Conservation (phyloP, 2,329 filamentous ascomycete genomes). For the Chrysoporthe deuterocubensis region DNA sequence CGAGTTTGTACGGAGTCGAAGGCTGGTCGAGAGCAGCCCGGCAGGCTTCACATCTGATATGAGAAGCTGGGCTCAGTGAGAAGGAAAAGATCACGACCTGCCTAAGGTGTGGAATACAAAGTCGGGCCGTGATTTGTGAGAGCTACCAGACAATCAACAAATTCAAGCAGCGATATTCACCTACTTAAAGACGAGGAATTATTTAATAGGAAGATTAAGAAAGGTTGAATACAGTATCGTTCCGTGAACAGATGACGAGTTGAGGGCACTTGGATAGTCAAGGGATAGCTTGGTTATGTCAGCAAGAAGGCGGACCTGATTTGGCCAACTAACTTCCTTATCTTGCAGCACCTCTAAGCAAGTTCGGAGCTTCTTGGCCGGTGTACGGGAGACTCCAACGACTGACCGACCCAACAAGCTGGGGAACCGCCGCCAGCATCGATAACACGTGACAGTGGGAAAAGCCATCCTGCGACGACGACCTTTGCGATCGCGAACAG, state of each 20-base stretch:
- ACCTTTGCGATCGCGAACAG: slow-evolving; percentile 23
- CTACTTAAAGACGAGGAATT: neutral
- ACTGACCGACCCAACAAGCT: slow-evolving; percentile 7
- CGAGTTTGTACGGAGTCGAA: too few species aligned
- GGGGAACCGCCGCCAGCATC: slow-evolving; percentile 7
- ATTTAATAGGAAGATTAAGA: neutral
- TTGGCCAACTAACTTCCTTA: neutral
- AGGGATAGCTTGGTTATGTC: neutral
- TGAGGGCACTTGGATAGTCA: neutral
- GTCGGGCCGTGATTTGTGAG: too few species aligned
- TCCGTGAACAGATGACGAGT: neutral
- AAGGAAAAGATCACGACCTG: too few species aligned
- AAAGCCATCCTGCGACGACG: slow-evolving; percentile 26
- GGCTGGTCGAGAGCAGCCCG: too few species aligned
- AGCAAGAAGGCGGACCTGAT: neutral
- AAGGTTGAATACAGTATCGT: neutral
- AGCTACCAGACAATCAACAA: neutral
- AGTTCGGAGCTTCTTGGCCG: too few species aligned
- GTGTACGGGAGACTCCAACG: too few species aligned
- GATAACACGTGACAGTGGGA: slow-evolving; percentile 26
- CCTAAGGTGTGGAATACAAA: too few species aligned
- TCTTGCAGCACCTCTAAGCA: neutral
- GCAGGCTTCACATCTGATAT: too few species aligned
- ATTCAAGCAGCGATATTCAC: neutral
- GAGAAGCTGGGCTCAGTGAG: too few species aligned